A percentile compares a stretch with the other conserved stretches of the same genome.
Evolutionary conservation across 345 rosid species (phyloP).

Genomic region (Citrus cavaleriei): DNA sequence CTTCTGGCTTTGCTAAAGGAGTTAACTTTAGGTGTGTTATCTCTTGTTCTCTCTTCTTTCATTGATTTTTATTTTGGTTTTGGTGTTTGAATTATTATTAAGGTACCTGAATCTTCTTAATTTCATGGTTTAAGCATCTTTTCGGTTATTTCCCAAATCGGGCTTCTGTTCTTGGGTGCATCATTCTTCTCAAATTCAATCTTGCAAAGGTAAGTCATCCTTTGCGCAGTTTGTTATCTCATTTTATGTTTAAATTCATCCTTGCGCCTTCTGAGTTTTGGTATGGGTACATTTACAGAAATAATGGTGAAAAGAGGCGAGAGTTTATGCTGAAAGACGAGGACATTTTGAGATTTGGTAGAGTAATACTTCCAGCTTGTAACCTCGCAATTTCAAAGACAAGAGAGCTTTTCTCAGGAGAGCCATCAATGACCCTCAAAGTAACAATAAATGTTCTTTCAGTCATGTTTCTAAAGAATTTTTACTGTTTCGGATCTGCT

Average conservation of each 20-base stretch:
- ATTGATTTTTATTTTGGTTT: neutral
- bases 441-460: slow-evolving; percentile 29
- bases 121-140: slow-evolving; percentile 54
- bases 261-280: neutral
- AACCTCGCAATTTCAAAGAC: slow-evolving; percentile 69
- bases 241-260: neutral
- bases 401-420: slow-evolving; percentile 85
- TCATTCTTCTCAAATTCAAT: slow-evolving; percentile 83
- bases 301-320: slow-evolving; percentile 33
- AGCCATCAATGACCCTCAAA: slow-evolving; percentile 89
- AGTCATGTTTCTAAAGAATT: neutral
- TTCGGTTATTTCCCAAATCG: slow-evolving; percentile 66
- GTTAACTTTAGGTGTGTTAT: slow-evolving; percentile 59
- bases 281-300: slow-evolving; percentile 31
- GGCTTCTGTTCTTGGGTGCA: slow-evolving; percentile 67
- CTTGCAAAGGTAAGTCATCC: slow-evolving; percentile 47
- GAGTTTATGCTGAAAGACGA: slow-evolving; percentile 61
- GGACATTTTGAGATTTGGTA: slow-evolving; percentile 57
- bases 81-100: neutral
- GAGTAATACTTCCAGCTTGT: slow-evolving; percentile 65
- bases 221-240: neutral
- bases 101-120: slow-evolving; percentile 1
- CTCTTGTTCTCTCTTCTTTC: neutral
- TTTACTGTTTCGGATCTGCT: slow-evolving; percentile 1
- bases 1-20: slow-evolving; percentile 82